A percentile compares a stretch with the other conserved stretches of the same genome.
Evolutionary conservation across 2,329 filamentous ascomycete species (phyloP).

Genomic region (Periconia sp.): DNA sequence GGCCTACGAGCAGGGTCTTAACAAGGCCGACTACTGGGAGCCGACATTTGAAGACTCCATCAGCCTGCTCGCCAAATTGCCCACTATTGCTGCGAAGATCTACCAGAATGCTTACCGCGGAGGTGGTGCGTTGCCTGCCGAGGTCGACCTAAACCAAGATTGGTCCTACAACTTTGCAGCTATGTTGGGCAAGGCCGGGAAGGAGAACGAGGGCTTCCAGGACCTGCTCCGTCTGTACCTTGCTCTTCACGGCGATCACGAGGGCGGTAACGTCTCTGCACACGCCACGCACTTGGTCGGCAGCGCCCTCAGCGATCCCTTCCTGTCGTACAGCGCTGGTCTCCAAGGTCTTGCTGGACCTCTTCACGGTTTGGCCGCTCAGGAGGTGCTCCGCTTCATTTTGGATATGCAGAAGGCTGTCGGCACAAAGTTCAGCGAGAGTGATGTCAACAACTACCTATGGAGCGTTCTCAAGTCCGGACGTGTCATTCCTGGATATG

Average conservation of each 20-base stretch:
- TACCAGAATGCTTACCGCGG: slow-evolving; percentile 87
- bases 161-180: slow-evolving; percentile 99
- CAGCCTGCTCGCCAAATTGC: slow-evolving; percentile 91
- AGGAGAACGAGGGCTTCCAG: slow-evolving; percentile 91
- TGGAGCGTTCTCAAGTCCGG: slow-evolving; percentile 94
- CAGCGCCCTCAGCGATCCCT: slow-evolving; percentile 91
- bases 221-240: slow-evolving; percentile 93
- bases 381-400: slow-evolving; percentile 97
- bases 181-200: slow-evolving; percentile 88
- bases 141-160: slow-evolving; percentile 84
- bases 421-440: slow-evolving; percentile 75
- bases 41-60: slow-evolving; percentile 96
- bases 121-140: slow-evolving; percentile 75
- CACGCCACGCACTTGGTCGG: slow-evolving; percentile 95
- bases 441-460: slow-evolving; percentile 86
- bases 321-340: slow-evolving; percentile 94
- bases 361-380: slow-evolving; percentile 88
- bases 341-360: slow-evolving; percentile 95
- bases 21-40: slow-evolving; percentile 99
- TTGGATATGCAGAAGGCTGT: slow-evolving; percentile 93
- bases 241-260: slow-evolving; percentile 95
- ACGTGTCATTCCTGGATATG: slow-evolving; percentile 92
- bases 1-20: slow-evolving; percentile 86
- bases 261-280: slow-evolving; percentile 96
- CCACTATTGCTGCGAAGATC: slow-evolving; percentile 95